Evolutionary conservation across 352 stramenopile species (phyloP).

Genomic region (Phytophthora palmivora): DNA sequence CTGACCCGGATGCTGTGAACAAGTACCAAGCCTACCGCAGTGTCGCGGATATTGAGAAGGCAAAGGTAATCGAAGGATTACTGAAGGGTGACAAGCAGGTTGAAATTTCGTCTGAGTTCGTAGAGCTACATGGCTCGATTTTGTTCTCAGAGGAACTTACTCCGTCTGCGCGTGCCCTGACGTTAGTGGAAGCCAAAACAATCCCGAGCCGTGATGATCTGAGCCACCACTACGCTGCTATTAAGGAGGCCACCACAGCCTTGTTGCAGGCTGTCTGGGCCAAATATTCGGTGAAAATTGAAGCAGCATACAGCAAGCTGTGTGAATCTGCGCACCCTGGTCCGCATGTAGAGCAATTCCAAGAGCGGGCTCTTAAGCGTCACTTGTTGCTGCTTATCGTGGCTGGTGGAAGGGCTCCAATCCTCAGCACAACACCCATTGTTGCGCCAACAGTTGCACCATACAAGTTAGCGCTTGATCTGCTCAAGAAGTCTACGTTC

Average conservation of each 20-base stretch:
- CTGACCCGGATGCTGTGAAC: slow-evolving; percentile 78
- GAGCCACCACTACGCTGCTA: slow-evolving; percentile 70
- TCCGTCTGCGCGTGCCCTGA: slow-evolving; percentile 67
- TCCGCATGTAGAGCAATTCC: slow-evolving; percentile 76
- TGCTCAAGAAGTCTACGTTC: slow-evolving; percentile 77
- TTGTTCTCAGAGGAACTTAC: slow-evolving; percentile 74
- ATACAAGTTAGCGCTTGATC: slow-evolving; percentile 55
- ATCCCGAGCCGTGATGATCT: slow-evolving; percentile 70
- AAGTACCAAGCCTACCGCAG: slow-evolving; percentile 80
- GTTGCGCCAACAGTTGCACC: slow-evolving; percentile 55
- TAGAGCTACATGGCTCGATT: slow-evolving; percentile 71
- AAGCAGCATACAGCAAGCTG: slow-evolving; percentile 65
- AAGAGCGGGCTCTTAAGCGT: slow-evolving; percentile 71
- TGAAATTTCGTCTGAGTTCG: slow-evolving; percentile 64
- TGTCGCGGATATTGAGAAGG: slow-evolving; percentile 73
- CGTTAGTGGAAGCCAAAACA: slow-evolving; percentile 60
- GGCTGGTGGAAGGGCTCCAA: slow-evolving; percentile 53
- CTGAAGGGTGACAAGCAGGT: slow-evolving; percentile 54
- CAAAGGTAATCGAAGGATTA: slow-evolving; percentile 70
- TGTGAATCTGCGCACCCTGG: slow-evolving; percentile 47
- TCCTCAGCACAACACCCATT: slow-evolving; percentile 49
- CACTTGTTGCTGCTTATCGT: slow-evolving; percentile 73
- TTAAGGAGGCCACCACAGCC: slow-evolving; percentile 71
- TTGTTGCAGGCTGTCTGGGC: slow-evolving; percentile 75
- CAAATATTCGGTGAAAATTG: slow-evolving; percentile 68